Percentiles rank a stretch among this genome's conserved stretches.
Evolutionary conservation across 169 alveolate species (phyloP).

Genomic region (Cystoisospora suis): DNA sequence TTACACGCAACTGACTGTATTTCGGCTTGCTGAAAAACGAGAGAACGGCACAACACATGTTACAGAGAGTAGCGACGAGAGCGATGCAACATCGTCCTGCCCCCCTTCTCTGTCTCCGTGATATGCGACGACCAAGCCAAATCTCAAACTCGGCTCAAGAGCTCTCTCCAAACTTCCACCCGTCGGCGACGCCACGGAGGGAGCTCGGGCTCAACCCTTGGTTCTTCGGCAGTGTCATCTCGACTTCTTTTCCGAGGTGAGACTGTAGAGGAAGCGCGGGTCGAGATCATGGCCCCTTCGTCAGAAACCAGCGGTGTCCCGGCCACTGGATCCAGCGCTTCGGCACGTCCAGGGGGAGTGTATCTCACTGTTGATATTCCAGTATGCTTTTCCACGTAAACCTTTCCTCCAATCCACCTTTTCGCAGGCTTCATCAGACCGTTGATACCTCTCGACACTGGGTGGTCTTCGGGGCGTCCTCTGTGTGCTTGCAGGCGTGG

Average conservation of each 20-base stretch:
- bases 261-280: neutral
- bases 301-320: too few species aligned
- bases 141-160: too few species aligned
- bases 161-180: too few species aligned
- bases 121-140: neutral
- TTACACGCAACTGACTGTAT: too few species aligned
- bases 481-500: neutral
- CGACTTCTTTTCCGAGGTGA: neutral
- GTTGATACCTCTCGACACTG: constrained; percentile 10
- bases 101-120: constrained; percentile 35
- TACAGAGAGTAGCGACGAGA: too few species aligned
- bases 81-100: too few species aligned
- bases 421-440: constrained; percentile 3
- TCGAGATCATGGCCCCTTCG: too few species aligned
- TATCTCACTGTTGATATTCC: neutral
- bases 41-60: too few species aligned
- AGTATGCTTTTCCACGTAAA: neutral
- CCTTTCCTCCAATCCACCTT: neutral
- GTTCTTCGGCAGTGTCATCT: neutral
- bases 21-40: too few species aligned
- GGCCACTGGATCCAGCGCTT: neutral
- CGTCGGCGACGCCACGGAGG: too few species aligned
- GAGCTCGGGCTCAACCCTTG: too few species aligned
- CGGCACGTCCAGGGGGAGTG: neutral
- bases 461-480: neutral